Percentiles rank a stretch among this genome's conserved stretches.
phyloP scores from a whole-genome alignment of 2,329 filamentous ascomycete species.

The Akanthomyces uredinophilus region DNA sequence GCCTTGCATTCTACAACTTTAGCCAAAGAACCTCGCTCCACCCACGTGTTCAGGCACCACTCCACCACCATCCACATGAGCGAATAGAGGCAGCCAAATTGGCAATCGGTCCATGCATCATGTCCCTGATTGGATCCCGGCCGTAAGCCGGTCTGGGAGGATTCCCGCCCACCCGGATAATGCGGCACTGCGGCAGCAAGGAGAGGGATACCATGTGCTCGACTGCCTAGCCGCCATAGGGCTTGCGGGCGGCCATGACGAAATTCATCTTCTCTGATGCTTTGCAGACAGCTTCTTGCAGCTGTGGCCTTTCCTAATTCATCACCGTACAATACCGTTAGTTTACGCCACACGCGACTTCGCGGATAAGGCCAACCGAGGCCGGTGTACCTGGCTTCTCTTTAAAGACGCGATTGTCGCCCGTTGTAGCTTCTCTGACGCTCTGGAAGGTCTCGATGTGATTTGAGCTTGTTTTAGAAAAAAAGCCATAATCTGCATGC shows the following conservation, averaged over 20 bases:
- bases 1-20: background rate
- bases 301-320: background rate
- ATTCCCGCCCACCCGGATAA: background rate
- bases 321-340: background rate
- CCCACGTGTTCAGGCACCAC: background rate
- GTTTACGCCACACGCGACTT: background rate
- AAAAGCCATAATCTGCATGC: background rate
- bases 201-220: background rate
- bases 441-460: background rate
- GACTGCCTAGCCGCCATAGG: background rate
- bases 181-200: background rate
- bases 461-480: background rate
- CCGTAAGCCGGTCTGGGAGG: background rate
- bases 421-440: background rate
- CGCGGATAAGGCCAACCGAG: background rate
- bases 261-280: background rate
- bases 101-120: background rate
- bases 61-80: background rate
- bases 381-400: background rate
- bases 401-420: background rate
- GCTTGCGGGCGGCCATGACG: background rate
- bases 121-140: background rate
- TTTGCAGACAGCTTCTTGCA: background rate
- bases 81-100: background rate
- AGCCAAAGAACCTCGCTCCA: background rate